Base-by-base conservation (phyloP, 1,284 basidiomycete genomes). In the Ceratobasidium sp. region DNA sequence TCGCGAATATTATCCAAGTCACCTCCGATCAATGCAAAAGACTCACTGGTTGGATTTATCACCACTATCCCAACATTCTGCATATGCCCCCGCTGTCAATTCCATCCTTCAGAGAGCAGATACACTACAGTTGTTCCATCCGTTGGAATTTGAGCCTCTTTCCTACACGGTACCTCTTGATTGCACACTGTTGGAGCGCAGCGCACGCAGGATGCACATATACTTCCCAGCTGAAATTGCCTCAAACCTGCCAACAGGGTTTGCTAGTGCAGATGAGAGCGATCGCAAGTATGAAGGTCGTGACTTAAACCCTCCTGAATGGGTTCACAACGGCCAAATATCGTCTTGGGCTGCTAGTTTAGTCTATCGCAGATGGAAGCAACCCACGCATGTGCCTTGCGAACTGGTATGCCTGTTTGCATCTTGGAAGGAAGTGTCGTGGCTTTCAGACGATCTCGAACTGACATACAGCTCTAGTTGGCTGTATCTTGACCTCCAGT, bases 21-120 rank as follows among this genome's bases (percentile, higher is more conserved):
- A 84, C 73, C 78, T 83, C 1, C 55, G 61, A 43, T 76, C 75
- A 2, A 87, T 86, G 84, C 82, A 85, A 69, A 80, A 75, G 6
- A 79, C 83, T 0, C 26, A 73, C 13, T 85, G 85, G 85, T 41
- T 46, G 2, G 18, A 62, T 14, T 73, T 82, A 9, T 75, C 80
- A 1, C 0, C 76, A 54, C 0, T 75, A 63, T 58, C 76, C 75
- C 85, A 86, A 55, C 81, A 83, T 66, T 75, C 79, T 50, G 77
- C 72, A 0, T 41, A 80, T 84, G 62, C n/a, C 16, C 44, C 54
- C 3, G 41, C n/a, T 1, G 28, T 52, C 23, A 43, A 43, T 7
- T n/a, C 38, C 1, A 58, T 69, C 5, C 52, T 69, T 11, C 38
- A 44, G 16, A 52, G 66, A 28, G 66, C 66, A 1, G 38, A 47